A percentile compares a stretch with the other conserved stretches of the same genome.
Evolutionary conservation across 2,329 filamentous ascomycete species (phyloP).

Genomic region (Fusarium denticulatum): DNA sequence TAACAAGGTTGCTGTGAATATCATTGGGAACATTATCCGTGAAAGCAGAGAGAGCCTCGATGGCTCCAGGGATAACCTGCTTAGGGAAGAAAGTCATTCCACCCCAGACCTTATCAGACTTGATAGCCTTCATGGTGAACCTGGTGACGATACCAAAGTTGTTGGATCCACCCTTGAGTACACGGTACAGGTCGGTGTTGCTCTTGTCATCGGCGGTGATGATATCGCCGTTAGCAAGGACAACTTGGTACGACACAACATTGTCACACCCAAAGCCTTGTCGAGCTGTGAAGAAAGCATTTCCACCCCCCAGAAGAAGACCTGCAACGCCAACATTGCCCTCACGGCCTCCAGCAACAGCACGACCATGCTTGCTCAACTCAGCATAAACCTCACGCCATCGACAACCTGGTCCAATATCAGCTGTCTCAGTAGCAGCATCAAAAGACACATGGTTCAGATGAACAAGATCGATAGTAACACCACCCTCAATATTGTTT

Average conservation of each 20-base stretch:
- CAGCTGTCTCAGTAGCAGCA: slow-evolving; percentile 47
- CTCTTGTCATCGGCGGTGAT: slow-evolving; percentile 50
- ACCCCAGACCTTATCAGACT: slow-evolving; percentile 21
- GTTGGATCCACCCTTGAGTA: slow-evolving; percentile 54
- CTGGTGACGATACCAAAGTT: slow-evolving; percentile 54
- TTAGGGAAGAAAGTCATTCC: slow-evolving; percentile 31
- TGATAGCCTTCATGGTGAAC: slow-evolving; percentile 43
- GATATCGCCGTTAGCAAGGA: slow-evolving; percentile 57
- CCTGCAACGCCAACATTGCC: slow-evolving; percentile 47
- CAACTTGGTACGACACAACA: slow-evolving; percentile 57
- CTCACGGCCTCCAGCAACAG: slow-evolving; percentile 56
- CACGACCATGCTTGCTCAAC: slow-evolving; percentile 47
- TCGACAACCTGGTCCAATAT: slow-evolving; percentile 55
- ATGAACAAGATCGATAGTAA: slow-evolving; percentile 12
- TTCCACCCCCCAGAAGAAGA: slow-evolving; percentile 43
- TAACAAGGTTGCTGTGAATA: slow-evolving; percentile 17
- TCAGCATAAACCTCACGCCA: slow-evolving; percentile 49
- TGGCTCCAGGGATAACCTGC: slow-evolving; percentile 13
- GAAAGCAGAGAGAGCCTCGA: slow-evolving; percentile 4
- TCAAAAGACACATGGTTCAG: slow-evolving; percentile 30
- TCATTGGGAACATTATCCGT: slow-evolving; percentile 24
- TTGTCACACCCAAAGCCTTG: slow-evolving; percentile 60
- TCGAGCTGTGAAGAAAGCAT: slow-evolving; percentile 42
- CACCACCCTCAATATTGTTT: slow-evolving; percentile 17
- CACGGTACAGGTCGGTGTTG: slow-evolving; percentile 56